These are phyloP conservation scores for Ophiostoma sp. DNA, from an alignment of 2,329 filamentous ascomycete species.

Conservation along the genomic window DNA sequence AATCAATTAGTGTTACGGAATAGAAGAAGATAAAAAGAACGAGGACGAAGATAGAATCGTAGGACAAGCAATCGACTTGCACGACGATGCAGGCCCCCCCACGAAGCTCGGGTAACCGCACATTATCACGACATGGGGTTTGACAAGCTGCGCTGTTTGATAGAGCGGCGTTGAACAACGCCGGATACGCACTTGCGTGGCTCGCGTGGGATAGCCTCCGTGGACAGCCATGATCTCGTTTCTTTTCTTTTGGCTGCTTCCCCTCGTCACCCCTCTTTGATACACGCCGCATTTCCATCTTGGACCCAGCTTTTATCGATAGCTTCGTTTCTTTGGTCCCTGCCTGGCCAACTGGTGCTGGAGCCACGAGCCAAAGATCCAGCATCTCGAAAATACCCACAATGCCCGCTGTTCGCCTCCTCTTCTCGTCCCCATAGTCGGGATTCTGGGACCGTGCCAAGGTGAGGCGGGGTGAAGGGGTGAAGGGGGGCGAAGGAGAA, in stretches of 20 bases:
- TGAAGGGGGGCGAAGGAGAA: background rate
- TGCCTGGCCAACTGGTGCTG: background rate
- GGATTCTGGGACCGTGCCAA: background rate
- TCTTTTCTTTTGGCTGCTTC: background rate
- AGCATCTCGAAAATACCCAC: background rate
- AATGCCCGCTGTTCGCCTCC: background rate
- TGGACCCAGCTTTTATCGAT: background rate
- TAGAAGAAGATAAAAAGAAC: background rate
- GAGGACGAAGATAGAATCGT: background rate
- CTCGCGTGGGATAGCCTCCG: background rate
- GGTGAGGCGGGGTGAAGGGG: background rate
- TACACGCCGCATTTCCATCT: conserved; percentile 2
- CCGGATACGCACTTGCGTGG: background rate
- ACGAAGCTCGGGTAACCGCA: conserved; percentile 9
- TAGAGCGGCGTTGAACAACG: background rate
- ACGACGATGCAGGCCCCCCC: background rate
- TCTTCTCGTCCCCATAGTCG: conserved; percentile 1
- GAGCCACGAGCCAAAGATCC: background rate
- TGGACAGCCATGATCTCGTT: background rate
- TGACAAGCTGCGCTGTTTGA: background rate
- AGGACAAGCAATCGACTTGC: background rate
- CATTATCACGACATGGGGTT: conserved; percentile 1
- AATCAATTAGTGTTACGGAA: background rate
- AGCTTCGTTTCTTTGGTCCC: background rate
- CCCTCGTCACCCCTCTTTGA: background rate